Evolutionary conservation across 2,329 filamentous ascomycete species (phyloP).

Genomic region (Fusarium sp.): DNA sequence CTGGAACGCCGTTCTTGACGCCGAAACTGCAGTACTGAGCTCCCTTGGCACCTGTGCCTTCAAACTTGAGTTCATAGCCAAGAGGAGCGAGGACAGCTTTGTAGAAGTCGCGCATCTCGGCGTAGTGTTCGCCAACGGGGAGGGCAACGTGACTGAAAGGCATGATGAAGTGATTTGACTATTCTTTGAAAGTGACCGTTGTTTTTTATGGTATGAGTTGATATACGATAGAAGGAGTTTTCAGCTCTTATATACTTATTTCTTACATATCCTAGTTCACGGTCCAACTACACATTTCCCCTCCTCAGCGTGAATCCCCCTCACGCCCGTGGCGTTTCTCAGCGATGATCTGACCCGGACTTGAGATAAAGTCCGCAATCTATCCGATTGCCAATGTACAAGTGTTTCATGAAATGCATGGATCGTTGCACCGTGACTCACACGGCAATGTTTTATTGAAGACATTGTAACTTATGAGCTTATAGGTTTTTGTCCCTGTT

Average conservation of each 20-base stretch:
- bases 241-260: conserved; percentile 9
- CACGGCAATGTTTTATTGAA: not conserved
- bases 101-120: conserved; percentile 42
- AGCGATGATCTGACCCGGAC: conserved; percentile 12
- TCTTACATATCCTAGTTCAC: conserved; percentile 9
- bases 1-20: conserved; percentile 13
- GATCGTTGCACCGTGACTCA: not conserved
- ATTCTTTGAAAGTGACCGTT: not conserved
- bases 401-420: not conserved
- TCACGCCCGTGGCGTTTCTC: not conserved
- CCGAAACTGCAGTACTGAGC: conserved; percentile 36
- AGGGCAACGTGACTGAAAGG: conserved; percentile 34
- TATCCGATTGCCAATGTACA: not conserved
- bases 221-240: not conserved
- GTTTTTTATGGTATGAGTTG: not conserved
- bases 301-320: conserved; percentile 16
- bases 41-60: conserved; percentile 8
- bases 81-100: conserved; percentile 38
- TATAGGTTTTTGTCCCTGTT: not conserved
- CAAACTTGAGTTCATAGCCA: conserved; percentile 35
- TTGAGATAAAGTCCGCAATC: conserved; percentile 8
- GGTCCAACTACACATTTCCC: conserved; percentile 5
- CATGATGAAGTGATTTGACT: conserved; percentile 21
- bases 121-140: conserved; percentile 37
- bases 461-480: not conserved